Evolutionary conservation across 1,139 yeast species (phyloP), one percentile per base, ranked within the genome.

Genomic region (Candida gigantensis): DNA sequence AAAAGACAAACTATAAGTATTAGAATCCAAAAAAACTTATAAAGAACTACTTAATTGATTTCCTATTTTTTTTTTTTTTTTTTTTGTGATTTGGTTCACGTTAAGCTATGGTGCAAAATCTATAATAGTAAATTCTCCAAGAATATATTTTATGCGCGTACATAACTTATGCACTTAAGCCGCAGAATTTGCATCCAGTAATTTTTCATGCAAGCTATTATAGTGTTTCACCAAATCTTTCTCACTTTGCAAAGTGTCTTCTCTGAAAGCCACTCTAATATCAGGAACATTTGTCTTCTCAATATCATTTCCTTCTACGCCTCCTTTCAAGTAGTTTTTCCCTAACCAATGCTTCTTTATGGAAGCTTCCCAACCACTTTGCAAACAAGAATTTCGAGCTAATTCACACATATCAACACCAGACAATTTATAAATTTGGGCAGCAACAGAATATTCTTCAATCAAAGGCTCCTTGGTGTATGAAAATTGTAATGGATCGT

Each of bases 331-430:
- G 58, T 75, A 89, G 41, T 80, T 62, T 42, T 80, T 75, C 23
- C 98, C 98, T 27, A 90, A 68, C 99, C 99, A 92, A 57, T 90
- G 97, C 50, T 73, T 77, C 62, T 92, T 94, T 53, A 92, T 75
- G 24, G 71, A 70, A 40, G 81, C 75, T 60, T 92, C 98, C 78
- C 90, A 92, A 0, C 99, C 98, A 47, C 94, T 82, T 67, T 90
- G 97, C 36, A 75, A 62, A 4, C 90, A 97, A 1, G 97, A 89
- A 58, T 94, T 72, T 36, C 54, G 49, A 2, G 77, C 98, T 60
- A 92, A 95, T 58, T 92, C 99, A 59, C 97, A 92, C 95, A 94
- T 87, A 61, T 92, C 98, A 15, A 90, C 97, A 40, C 89, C 81
- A 0, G 96, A 86, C 29, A 92, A 71, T 57, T 92, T 89, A 71